These are phyloP conservation scores for Solanum tarapatanum DNA, from an alignment of 257 asterid species.

Conservation along the genomic window DNA sequence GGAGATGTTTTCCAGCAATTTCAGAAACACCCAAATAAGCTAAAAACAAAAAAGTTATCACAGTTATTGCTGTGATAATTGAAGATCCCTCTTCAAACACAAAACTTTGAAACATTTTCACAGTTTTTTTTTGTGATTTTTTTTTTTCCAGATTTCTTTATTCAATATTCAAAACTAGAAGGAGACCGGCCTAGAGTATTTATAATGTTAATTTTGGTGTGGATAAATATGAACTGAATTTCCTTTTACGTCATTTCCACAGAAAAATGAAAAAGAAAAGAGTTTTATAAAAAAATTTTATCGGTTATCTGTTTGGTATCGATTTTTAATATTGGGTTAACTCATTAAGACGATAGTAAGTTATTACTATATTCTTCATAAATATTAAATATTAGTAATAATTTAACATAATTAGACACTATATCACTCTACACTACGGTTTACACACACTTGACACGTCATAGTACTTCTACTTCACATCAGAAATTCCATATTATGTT, in stretches of 20 bases:
- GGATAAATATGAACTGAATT: not conserved
- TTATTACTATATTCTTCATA: too few relatives aligned
- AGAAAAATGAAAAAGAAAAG: not conserved
- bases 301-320: rapidly evolving
- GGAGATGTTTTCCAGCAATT: constrained; percentile 27
- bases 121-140: not conserved
- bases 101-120: not conserved
- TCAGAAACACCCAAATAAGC: constrained; percentile 40
- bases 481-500: too few relatives aligned
- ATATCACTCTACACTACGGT: too few relatives aligned
- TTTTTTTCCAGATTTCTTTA: not conserved
- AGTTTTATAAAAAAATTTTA: not conserved
- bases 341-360: too few relatives aligned
- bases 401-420: too few relatives aligned
- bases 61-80: constrained; percentile 22
- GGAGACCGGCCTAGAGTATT: not conserved
- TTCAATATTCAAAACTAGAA: not conserved
- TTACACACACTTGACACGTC: too few relatives aligned
- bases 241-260: not conserved
- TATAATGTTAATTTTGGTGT: not conserved
- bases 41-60: constrained; percentile 15
- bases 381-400: too few relatives aligned
- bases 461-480: too few relatives aligned
- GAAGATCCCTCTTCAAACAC: constrained; percentile 23
- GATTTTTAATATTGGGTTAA: too few relatives aligned